Conservation (phyloP, 2,329 filamentous ascomycete species). For the Xylaria sp. region DNA sequence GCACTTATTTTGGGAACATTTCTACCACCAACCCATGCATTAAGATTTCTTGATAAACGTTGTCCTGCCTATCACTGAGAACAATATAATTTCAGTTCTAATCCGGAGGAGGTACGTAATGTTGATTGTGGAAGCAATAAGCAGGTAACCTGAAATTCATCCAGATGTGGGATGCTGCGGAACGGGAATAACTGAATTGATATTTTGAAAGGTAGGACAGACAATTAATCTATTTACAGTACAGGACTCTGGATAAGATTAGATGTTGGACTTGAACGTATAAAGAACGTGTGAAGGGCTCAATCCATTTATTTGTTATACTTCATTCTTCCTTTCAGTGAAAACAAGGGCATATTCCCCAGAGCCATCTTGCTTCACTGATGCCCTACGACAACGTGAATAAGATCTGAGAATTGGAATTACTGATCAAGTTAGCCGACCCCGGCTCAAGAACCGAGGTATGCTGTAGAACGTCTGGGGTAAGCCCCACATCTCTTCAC, state of each 20-base stretch:
- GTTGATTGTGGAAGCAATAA: too few species aligned
- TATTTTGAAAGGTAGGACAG: too few species aligned
- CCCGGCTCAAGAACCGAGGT: constrained; percentile 33
- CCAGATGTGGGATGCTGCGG: too few species aligned
- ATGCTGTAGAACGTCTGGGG: neutral
- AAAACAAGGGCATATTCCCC: neutral
- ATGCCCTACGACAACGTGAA: neutral
- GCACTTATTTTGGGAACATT: neutral
- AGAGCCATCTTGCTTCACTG: neutral
- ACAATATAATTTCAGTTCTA: too few species aligned
- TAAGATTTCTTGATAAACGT: too few species aligned
- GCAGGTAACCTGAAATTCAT: too few species aligned
- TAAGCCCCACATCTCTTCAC: constrained; percentile 22
- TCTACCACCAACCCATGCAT: neutral
- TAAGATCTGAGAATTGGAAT: neutral
- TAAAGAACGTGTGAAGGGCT: neutral
- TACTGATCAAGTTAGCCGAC: neutral
- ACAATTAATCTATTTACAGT: too few species aligned
- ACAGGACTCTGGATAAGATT: too few species aligned
- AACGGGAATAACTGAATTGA: too few species aligned
- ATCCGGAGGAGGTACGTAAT: too few species aligned
- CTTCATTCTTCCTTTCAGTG: neutral
- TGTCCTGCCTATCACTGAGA: too few species aligned
- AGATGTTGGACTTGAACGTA: too few species aligned
- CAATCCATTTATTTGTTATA: neutral